Base-by-base conservation (phyloP, 306 rosid species). In the Castanea crenata region DNA sequence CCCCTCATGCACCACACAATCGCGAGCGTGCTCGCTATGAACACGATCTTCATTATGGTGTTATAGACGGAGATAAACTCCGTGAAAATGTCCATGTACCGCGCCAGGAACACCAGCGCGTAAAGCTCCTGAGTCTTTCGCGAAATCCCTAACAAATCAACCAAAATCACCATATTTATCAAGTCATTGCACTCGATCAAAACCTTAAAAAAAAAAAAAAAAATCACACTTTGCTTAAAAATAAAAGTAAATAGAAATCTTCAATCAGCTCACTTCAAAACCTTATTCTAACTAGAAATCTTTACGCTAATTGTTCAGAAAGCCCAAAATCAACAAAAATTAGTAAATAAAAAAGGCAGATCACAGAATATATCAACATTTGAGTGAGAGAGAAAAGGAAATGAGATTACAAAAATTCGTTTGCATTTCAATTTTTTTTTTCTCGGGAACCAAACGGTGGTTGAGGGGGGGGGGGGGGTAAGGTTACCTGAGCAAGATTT, bases 71-170 rank as follows among this genome's bases (percentile, higher is more conserved):
- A 95, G 72, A 91, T 46, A 80, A 91, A 93, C 13, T 88, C 94
- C 38, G 97, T 91, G 86, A 95, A 89, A 55, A 95, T 87, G 87
- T 91, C 96, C 96, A 95, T 19, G 79, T 95, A 95, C 68, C 98
- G 97, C 34, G 96, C 79, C 85, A 95, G 27, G 77, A 95, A 95
- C 76, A 95, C 98, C 23, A 91, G 61, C 6, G 93, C 97, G 21
- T 90, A 90, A 1, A 95, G 92, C 84, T 93, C 98, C 87, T 95
- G 99, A n/a, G 99, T 93, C 87, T 95, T 95, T 1, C 89, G 93
- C 51, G 99, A 95, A 86, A 95, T 75, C 64, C 99, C 99, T 95
- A 51, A 78, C 76, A 46, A 41, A 34, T 46, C 21, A 49, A 9
- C 54, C 35, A 23, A 69, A 51, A 63, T 78, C 52, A 69, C 61